These are phyloP conservation scores for Scolecobasidium constrictum DNA, from an alignment of 2,329 filamentous ascomycete species.

Conservation along the genomic window DNA sequence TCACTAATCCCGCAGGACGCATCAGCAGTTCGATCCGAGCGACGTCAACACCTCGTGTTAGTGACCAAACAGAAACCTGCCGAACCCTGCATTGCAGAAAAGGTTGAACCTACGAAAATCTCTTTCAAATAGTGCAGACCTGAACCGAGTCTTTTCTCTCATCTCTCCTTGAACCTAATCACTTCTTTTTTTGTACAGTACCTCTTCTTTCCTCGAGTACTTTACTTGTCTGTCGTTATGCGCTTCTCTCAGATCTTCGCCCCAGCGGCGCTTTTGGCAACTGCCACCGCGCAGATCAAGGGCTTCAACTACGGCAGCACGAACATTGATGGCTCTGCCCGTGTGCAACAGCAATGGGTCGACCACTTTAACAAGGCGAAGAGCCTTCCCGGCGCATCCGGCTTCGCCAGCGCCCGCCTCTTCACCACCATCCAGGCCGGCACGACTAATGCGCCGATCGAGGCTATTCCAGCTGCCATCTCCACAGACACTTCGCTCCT, in stretches of 20 bases:
- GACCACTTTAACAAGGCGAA: constrained; percentile 57
- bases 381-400: constrained; percentile 50
- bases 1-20: too few relatives aligned
- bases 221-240: constrained; percentile 18
- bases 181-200: neutral
- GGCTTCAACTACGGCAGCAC: constrained; percentile 67
- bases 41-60: too few relatives aligned
- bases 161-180: neutral
- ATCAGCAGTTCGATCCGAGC: too few relatives aligned
- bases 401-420: constrained; percentile 60
- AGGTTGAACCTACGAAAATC: too few relatives aligned
- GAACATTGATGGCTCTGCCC: constrained; percentile 48
- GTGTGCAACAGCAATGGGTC: constrained; percentile 56
- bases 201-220: neutral
- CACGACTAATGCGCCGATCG: constrained; percentile 53
- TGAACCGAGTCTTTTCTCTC: neutral
- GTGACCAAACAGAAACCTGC: too few relatives aligned
- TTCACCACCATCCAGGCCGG: constrained; percentile 66
- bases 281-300: constrained; percentile 33
- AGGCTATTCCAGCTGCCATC: constrained; percentile 71
- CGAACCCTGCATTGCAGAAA: too few relatives aligned
- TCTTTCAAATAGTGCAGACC: too few relatives aligned
- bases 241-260: constrained; percentile 22
- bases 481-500: constrained; percentile 67
- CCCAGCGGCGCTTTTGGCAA: constrained; percentile 27